These are phyloP conservation scores for Paramecium pentaurelia DNA, from an alignment of 73 alveolate genomes.

Conservation along the genomic window DNA sequence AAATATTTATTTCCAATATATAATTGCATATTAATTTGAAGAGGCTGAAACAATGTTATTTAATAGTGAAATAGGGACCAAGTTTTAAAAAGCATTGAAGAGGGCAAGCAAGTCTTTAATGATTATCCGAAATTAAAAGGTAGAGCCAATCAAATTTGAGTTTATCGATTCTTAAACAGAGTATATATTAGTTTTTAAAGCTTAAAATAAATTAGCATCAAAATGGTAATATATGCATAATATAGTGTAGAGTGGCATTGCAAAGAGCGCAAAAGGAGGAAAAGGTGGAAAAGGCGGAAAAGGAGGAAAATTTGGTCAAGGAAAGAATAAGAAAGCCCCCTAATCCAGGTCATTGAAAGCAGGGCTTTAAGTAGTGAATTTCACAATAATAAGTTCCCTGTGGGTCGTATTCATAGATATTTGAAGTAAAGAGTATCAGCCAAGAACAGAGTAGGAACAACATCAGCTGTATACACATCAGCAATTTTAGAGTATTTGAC, in stretches of 20 bases:
- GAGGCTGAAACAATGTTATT: background rate
- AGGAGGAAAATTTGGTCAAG: constrained; percentile 86
- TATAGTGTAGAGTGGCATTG: constrained; percentile 6
- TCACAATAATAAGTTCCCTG: constrained; percentile 87
- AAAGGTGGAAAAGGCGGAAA: constrained; percentile 92
- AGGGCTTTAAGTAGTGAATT: constrained; percentile 84
- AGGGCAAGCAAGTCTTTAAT: background rate
- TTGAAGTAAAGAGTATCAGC: constrained; percentile 89
- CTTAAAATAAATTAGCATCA: constrained; percentile 30
- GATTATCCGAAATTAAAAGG: constrained; percentile 39
- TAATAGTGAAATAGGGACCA: background rate
- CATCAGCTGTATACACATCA: constrained; percentile 98
- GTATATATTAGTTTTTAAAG: background rate
- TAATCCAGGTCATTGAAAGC: constrained; percentile 97
- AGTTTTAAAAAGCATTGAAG: background rate
- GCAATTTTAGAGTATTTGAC: constrained; percentile 98
- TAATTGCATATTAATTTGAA: background rate
- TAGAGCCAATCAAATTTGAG: constrained; percentile 52
- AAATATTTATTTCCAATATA: background rate
- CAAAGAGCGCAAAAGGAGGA: constrained; percentile 75
- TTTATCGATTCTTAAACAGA: constrained; percentile 25
- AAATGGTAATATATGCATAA: constrained; percentile 22
- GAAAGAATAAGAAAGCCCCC: constrained; percentile 92
- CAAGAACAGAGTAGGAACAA: constrained; percentile 97
- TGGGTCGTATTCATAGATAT: constrained; percentile 98